Evolutionary conservation across 2,329 filamentous ascomycete genomes (phyloP).

Genomic region (Chaetomium sp.): DNA sequence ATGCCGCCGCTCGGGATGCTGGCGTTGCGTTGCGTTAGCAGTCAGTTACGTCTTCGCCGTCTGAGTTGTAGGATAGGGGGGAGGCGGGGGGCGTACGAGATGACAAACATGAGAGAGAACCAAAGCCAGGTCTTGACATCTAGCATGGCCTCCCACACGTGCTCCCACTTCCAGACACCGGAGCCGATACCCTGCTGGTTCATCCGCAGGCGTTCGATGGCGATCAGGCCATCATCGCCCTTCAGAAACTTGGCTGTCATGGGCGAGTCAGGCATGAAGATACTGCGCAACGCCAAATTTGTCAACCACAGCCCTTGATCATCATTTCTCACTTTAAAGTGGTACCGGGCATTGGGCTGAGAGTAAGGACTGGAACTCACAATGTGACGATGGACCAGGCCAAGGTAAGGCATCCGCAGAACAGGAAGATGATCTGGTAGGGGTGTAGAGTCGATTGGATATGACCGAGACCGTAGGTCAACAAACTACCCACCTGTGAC

Average conservation of each 20-base stretch:
- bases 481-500: constrained; percentile 40
- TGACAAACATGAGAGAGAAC: constrained; percentile 42
- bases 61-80: not conserved
- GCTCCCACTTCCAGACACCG: constrained; percentile 36
- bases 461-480: constrained; percentile 47
- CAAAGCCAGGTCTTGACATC: constrained; percentile 37
- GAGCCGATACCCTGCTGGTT: constrained; percentile 42
- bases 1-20: constrained; percentile 50
- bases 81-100: constrained; percentile 40
- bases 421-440: constrained; percentile 40
- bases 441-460: constrained; percentile 39
- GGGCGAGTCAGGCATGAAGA: constrained; percentile 59
- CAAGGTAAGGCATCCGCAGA: constrained; percentile 46
- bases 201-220: constrained; percentile 49
- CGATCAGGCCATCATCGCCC: constrained; percentile 44
- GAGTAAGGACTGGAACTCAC: too few relatives aligned
- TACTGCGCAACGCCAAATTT: constrained; percentile 1
- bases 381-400: constrained; percentile 45
- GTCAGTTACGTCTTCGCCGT: not conserved
- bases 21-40: not conserved
- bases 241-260: constrained; percentile 52
- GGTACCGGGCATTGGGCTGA: too few relatives aligned
- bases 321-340: too few relatives aligned
- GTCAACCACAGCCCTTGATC: too few relatives aligned
- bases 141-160: constrained; percentile 33